These are phyloP conservation scores for Rhizopus delemar DNA, from an alignment of 371 early-diverging fungal species.

Conservation along the genomic window DNA sequence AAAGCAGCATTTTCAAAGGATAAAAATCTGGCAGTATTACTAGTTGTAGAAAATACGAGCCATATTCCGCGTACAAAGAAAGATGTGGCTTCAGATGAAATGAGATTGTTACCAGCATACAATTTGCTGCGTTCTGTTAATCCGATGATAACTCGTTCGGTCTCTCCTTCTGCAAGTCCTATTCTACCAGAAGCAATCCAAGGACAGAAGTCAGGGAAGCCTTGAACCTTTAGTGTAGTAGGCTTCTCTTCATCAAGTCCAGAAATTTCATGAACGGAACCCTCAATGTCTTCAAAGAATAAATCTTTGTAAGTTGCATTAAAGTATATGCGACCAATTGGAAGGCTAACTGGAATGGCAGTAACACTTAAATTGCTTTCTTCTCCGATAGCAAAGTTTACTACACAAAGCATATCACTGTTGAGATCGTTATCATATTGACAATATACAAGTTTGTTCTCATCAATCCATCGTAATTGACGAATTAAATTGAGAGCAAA, in stretches of 20 bases:
- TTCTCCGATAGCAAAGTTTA: constrained; percentile 11
- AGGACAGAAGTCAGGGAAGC: constrained; percentile 63
- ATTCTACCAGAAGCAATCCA: constrained; percentile 69
- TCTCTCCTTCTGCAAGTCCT: constrained; percentile 32
- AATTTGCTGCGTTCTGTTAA: constrained; percentile 81
- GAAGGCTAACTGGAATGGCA: constrained; percentile 19
- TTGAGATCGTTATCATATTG: constrained; percentile 33
- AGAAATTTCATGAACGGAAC: constrained; percentile 44
- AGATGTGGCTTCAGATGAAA: constrained; percentile 82
- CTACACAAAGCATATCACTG: constrained; percentile 32
- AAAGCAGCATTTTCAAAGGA: constrained; percentile 43
- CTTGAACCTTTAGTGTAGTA: constrained; percentile 7
- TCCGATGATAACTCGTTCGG: constrained; percentile 63
- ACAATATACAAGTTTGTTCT: constrained; percentile 29
- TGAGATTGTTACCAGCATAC: constrained; percentile 66
- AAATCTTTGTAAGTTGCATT: constrained; percentile 36
- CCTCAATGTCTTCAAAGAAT: constrained; percentile 50
- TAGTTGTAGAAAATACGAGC: constrained; percentile 82
- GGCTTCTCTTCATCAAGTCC: constrained; percentile 13
- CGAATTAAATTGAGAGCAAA: constrained; percentile 27
- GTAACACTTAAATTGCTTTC: constrained; percentile 6
- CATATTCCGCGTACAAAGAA: constrained; percentile 83
- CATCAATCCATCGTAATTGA: constrained; percentile 40
- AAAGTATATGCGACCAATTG: constrained; percentile 33
- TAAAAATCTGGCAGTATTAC: constrained; percentile 81